These are phyloP conservation scores for Apiotrichum gracile DNA, from an alignment of 1,284 basidiomycete genomes.

Conservation along the genomic window DNA sequence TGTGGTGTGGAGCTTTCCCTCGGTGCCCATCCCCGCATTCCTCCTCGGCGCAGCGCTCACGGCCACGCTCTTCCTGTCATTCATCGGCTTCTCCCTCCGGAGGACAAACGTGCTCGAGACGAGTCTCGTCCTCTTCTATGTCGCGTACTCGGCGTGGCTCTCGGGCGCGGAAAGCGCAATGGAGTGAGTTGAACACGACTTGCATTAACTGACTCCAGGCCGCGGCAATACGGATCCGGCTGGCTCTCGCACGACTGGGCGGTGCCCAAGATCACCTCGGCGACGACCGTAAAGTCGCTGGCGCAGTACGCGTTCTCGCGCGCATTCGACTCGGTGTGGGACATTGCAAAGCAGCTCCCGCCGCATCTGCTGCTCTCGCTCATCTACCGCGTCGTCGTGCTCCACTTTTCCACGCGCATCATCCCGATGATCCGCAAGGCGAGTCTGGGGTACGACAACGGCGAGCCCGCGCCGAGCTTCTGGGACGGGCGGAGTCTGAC, in stretches of 20 bases:
- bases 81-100: constrained; percentile 80
- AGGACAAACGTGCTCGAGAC: constrained; percentile 92
- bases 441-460: constrained; percentile 40
- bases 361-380: constrained; percentile 61
- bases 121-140: constrained; percentile 72
- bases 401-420: constrained; percentile 80
- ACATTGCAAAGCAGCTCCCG: constrained; percentile 33
- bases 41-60: constrained; percentile 45
- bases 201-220: too few relatives aligned
- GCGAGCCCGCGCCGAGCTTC: constrained; percentile 26
- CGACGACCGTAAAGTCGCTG: constrained; percentile 20
- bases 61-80: constrained; percentile 66
- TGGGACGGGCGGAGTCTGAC: constrained; percentile 43
- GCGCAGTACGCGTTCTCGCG: constrained; percentile 23
- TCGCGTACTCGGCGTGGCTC: constrained; percentile 55
- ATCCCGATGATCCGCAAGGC: constrained; percentile 61
- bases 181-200: constrained; percentile 42
- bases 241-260: constrained; percentile 32
- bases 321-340: constrained; percentile 31
- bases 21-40: constrained; percentile 35
- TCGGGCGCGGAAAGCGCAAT: constrained; percentile 43
- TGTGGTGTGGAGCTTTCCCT: constrained; percentile 28
- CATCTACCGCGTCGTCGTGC: constrained; percentile 70
- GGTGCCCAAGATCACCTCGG: constrained; percentile 9
- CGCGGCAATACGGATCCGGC: constrained; percentile 36